phyloP scores from a whole-genome alignment of 192 early-diverging fungal species.

The Spizellomyces punctatus region DNA sequence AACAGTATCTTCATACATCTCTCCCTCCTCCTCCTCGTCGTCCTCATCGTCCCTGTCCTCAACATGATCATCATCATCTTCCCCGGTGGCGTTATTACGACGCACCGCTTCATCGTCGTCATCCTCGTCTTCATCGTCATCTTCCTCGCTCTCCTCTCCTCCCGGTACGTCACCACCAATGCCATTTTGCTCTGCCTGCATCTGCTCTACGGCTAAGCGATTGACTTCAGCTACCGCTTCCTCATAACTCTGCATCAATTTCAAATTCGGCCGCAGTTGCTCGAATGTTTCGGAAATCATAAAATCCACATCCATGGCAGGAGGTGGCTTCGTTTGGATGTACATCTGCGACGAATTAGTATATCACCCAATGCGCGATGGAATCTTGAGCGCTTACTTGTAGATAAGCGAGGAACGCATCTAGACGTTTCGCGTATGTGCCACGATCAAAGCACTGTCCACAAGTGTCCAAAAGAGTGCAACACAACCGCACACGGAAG shows the following conservation, averaged over 20 bases:
- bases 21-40: conserved; percentile 56
- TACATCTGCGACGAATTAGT: conserved; percentile 66
- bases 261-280: conserved; percentile 59
- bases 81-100: conserved; percentile 42
- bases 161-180: conserved; percentile 27
- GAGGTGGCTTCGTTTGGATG: conserved; percentile 74
- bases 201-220: conserved; percentile 52
- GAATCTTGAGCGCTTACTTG: conserved; percentile 52
- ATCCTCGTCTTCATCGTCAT: conserved; percentile 45
- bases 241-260: conserved; percentile 70
- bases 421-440: conserved; percentile 61
- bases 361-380: neutral
- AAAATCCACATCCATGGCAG: conserved; percentile 90
- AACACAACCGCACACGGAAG: conserved; percentile 88
- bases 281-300: conserved; percentile 81
- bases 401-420: conserved; percentile 78
- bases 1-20: conserved; percentile 69
- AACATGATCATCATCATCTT: conserved; percentile 36
- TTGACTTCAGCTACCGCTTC: conserved; percentile 76
- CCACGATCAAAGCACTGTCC: conserved; percentile 81
- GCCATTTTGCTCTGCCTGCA: conserved; percentile 50
- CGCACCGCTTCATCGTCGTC: conserved; percentile 30
- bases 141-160: conserved; percentile 45
- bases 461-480: conserved; percentile 85
- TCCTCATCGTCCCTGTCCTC: conserved; percentile 42